Base-by-base conservation (phyloP, 2,329 filamentous ascomycete genomes). In the Myriangium duriaei region DNA sequence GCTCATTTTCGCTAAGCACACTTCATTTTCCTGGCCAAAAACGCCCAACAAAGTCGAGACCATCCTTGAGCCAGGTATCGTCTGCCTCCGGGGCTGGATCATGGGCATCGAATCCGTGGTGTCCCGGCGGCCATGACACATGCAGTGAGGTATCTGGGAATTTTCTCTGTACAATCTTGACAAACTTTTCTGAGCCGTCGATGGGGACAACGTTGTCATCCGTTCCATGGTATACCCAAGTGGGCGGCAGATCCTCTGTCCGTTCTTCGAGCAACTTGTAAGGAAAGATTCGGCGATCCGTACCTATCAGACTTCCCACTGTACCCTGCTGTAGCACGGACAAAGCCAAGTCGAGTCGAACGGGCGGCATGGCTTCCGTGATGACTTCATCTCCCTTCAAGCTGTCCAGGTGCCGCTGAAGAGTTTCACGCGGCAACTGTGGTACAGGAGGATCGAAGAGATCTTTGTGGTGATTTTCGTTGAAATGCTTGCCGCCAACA, bases 81-180 rank as follows among this genome's bases (percentile, higher is more conserved):
- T 52, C 44, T 10, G 51, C 40, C 5, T 39, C 39, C 21, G 7
- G 21, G 7, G 21, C 21, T 26, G 21, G 21, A 7, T 26, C 21
- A n/a, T n/a, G 36, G 2, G 10, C 13, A 43, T 61, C 59, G 48
- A 62, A 61, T 2, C 58, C 59, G 51, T 62, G 60, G 4, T 51
- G 52, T 2, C 58, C 58, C 10, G 53, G 49, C n/a, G 42, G 42
- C 13, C 54, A 19, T 9, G 45, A 43, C 13, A 60, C 21, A 26
- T 46, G 28, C 26, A 61, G 34, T 12, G 45, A 47, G 19, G 50
- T 50, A 1, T 44, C 41, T 1, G 49, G 49, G 14, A 48, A 38
- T 5, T 44, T 36, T n/a, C 49, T 46, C 41, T 45, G 46, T 14
- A 57, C 37, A 11, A 44, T 46, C 29, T 51, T 36, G 7, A 42